A percentile compares a stretch with the other conserved stretches of the same genome.
These are phyloP conservation scores for Fraxinus sp. DNA, from an alignment of 305 asterid species.

Conservation along the genomic window DNA sequence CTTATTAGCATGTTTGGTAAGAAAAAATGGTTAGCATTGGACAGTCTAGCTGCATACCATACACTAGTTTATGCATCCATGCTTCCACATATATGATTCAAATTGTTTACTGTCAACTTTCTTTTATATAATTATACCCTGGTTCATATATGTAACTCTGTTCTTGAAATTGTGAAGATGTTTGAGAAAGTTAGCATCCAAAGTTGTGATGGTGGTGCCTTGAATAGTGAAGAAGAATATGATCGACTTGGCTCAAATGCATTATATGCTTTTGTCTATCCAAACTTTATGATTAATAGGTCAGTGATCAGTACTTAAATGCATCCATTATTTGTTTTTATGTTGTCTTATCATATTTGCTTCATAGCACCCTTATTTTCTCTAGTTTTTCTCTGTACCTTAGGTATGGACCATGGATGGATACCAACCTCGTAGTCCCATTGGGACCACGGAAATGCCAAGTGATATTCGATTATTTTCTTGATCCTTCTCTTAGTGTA, in stretches of 20 bases:
- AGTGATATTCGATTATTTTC: conserved; percentile 85
- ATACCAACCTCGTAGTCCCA: conserved; percentile 78
- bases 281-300: conserved; percentile 93
- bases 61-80: background rate
- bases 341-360: background rate
- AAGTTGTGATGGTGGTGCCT: conserved; percentile 50
- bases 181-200: conserved; percentile 83
- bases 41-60: background rate
- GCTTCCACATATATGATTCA: background rate
- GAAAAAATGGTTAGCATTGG: background rate
- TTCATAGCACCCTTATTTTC: background rate
- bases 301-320: conserved; percentile 24
- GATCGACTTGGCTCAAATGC: conserved; percentile 72
- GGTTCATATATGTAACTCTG: background rate
- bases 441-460: conserved; percentile 73
- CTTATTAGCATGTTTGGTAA: background rate
- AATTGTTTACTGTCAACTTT: background rate
- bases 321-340: background rate
- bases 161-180: conserved; percentile 41
- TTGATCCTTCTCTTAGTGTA: conserved; percentile 70
- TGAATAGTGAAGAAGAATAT: conserved; percentile 34
- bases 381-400: background rate
- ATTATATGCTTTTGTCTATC: conserved; percentile 73
- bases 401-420: conserved; percentile 99
- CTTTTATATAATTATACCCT: background rate